Percentiles rank a stretch among this genome's conserved stretches.
These are phyloP conservation scores for Nemania bipapillata DNA, from an alignment of 2,329 filamentous ascomycete genomes.

Conservation along the genomic window DNA sequence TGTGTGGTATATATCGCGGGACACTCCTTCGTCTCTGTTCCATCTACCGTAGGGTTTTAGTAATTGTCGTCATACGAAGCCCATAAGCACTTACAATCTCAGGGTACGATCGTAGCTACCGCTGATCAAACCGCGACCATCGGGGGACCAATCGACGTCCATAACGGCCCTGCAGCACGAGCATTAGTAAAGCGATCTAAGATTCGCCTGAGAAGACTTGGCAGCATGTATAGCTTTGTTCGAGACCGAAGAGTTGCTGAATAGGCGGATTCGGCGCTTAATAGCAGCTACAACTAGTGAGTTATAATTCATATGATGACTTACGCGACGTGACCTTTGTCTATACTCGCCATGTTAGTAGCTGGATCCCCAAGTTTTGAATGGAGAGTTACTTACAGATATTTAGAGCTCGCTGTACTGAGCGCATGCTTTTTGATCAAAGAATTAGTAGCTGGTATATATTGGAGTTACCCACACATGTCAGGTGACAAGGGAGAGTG, in stretches of 20 bases:
- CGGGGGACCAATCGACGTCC: constrained; percentile 95
- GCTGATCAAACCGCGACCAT: constrained; percentile 90
- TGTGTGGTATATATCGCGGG: constrained; percentile 94
- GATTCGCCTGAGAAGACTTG: background rate
- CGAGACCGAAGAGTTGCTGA: background rate
- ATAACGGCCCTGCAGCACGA: constrained; percentile 74
- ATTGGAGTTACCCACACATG: too few relatives aligned
- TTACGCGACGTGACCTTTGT: constrained; percentile 56
- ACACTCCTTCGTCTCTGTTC: constrained; percentile 82
- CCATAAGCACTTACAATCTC: constrained; percentile 62
- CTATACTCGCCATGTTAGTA: constrained; percentile 31
- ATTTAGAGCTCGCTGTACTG: constrained; percentile 37
- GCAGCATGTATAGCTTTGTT: background rate
- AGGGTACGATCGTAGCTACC: constrained; percentile 89
- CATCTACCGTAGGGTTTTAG: constrained; percentile 58
- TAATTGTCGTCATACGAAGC: background rate
- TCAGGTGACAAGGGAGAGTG: background rate
- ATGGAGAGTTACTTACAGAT: constrained; percentile 69
- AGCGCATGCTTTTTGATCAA: constrained; percentile 33
- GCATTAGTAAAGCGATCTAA: constrained; percentile 8
- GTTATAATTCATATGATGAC: constrained; percentile 1
- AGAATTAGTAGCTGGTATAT: constrained; percentile 11
- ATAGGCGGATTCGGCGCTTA: background rate
- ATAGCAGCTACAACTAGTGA: background rate
- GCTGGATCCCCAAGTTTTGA: constrained; percentile 68